Conservation (phyloP, 768 basidiomycete species). For the Fibroporia radiculosa region DNA sequence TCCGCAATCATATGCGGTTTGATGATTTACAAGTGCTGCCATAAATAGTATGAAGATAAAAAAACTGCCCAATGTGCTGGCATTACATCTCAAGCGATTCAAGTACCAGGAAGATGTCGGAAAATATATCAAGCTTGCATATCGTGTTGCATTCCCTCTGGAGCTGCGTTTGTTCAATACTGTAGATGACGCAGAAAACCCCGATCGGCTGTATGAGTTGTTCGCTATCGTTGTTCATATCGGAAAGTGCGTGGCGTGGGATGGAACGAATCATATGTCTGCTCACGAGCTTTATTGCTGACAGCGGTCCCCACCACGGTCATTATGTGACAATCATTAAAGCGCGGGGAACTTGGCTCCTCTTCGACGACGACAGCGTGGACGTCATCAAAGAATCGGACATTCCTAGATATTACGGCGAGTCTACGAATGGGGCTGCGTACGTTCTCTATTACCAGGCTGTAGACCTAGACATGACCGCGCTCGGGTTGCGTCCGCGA, state of each 20-base stretch:
- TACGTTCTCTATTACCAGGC: slow-evolving; percentile 98
- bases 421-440: slow-evolving; percentile 78
- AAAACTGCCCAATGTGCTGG: slow-evolving; percentile 88
- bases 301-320: slow-evolving; percentile 94
- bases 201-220: slow-evolving; percentile 88
- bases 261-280: slow-evolving; percentile 9
- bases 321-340: slow-evolving; percentile 97
- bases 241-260: slow-evolving; percentile 57
- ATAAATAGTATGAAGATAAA: slow-evolving; percentile 99
- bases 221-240: slow-evolving; percentile 99
- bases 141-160: slow-evolving; percentile 94
- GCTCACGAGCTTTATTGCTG: background rate
- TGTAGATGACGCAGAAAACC: slow-evolving; percentile 85
- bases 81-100: slow-evolving; percentile 95
- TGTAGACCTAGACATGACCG: slow-evolving; percentile 69
- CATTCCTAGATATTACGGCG: slow-evolving; percentile 92
- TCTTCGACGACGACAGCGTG: slow-evolving; percentile 95
- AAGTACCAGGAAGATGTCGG: slow-evolving; percentile 93
- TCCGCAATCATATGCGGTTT: background rate
- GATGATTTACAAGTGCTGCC: background rate
- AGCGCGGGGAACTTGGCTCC: slow-evolving; percentile 72
- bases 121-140: slow-evolving; percentile 90
- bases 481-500: slow-evolving; percentile 54
- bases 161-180: slow-evolving; percentile 96
- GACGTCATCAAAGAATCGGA: slow-evolving; percentile 82